phyloP scores from a whole-genome alignment of 2,329 filamentous ascomycete genomes.

The Cladosporium sp. region DNA sequence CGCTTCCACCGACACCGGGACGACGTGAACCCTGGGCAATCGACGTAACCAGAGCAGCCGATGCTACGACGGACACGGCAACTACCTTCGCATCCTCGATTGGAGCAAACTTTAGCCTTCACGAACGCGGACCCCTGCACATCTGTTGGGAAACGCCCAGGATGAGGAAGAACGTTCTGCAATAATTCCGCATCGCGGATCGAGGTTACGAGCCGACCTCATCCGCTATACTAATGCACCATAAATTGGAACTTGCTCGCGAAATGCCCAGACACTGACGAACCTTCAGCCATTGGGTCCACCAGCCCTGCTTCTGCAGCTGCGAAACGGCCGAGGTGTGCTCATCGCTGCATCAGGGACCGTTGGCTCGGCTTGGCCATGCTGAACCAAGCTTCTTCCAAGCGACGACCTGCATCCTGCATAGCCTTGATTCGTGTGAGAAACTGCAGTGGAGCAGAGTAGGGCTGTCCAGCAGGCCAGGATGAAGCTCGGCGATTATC shows the following conservation, averaged over 20 bases:
- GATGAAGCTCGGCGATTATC: slow-evolving; percentile 20
- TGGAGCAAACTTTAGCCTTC: neutral
- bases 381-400: slow-evolving; percentile 14
- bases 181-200: neutral
- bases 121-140: neutral
- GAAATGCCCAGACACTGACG: slow-evolving; percentile 2
- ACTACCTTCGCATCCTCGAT: slow-evolving; percentile 3
- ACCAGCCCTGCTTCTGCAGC: slow-evolving; percentile 1
- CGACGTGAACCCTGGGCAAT: neutral
- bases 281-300: neutral
- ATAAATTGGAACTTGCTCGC: neutral
- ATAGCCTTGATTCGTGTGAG: slow-evolving; percentile 5
- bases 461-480: slow-evolving; percentile 1
- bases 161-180: slow-evolving; percentile 7
- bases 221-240: neutral
- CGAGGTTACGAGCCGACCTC: neutral
- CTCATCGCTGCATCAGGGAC: slow-evolving; percentile 1
- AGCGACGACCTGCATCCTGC: slow-evolving; percentile 18
- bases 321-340: neutral
- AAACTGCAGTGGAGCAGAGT: slow-evolving; percentile 1
- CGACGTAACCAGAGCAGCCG: slow-evolving; percentile 4
- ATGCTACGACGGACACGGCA: slow-evolving; percentile 12
- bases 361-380: neutral
- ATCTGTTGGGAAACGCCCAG: slow-evolving; percentile 15
- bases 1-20: slow-evolving; percentile 16